phyloP scores from a whole-genome alignment of 2,329 filamentous ascomycete species.

The Mollisia scopiformis region DNA sequence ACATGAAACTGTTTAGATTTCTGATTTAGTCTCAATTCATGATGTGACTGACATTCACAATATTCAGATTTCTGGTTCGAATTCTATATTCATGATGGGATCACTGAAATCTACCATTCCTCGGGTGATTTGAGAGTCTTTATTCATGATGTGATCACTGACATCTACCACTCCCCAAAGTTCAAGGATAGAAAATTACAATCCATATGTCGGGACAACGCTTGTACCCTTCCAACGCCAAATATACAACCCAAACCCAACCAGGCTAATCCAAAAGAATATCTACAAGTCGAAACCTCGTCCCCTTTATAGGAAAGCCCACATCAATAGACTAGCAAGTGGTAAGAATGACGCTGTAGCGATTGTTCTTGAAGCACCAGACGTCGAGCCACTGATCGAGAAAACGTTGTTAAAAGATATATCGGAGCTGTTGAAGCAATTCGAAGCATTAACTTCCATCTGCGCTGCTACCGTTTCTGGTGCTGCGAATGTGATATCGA shows the following conservation, averaged over 20 bases:
- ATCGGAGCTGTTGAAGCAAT: constrained; percentile 77
- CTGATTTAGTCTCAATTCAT: not conserved
- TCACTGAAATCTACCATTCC: not conserved
- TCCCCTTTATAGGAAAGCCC: constrained; percentile 1
- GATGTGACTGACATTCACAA: not conserved
- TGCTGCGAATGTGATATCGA: constrained; percentile 90
- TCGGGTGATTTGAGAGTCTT: not conserved
- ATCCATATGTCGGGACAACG: not conserved
- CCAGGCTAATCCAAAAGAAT: not conserved
- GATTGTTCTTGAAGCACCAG: constrained; percentile 48
- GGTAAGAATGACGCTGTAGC: constrained; percentile 5
- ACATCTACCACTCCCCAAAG: not conserved
- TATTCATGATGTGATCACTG: not conserved
- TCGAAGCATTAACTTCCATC: constrained; percentile 73
- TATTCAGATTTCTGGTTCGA: not conserved
- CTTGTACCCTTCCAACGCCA: not conserved
- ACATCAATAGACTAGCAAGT: not conserved
- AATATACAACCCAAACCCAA: not conserved
- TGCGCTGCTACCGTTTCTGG: constrained; percentile 64
- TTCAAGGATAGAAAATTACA: not conserved
- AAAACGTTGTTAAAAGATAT: constrained; percentile 57
- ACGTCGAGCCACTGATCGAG: constrained; percentile 48
- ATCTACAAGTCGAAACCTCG: constrained; percentile 2
- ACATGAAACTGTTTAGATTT: not conserved
- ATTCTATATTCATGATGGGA: not conserved